A percentile compares a stretch with the other conserved stretches of the same genome.
phyloP scores from a whole-genome alignment of 2,329 filamentous ascomycete species.

The Sporothrix schenckii region DNA sequence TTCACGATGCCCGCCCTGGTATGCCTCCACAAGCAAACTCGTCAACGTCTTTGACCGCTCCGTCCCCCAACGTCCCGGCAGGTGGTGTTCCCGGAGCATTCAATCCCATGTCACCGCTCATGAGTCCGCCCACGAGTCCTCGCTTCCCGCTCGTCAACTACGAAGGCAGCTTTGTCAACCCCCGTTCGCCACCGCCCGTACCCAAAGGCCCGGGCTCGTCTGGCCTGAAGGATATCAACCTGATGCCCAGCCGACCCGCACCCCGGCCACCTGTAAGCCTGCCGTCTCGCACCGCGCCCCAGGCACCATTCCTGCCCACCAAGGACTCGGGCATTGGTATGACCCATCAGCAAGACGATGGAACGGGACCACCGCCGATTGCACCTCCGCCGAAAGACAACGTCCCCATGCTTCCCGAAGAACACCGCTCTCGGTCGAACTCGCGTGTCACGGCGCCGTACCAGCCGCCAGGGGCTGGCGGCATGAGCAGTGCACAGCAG shows the following conservation, averaged over 20 bases:
- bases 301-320: slow-evolving; percentile 55
- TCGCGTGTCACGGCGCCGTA: slow-evolving; percentile 63
- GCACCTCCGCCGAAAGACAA: slow-evolving; percentile 56
- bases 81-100: slow-evolving; percentile 56
- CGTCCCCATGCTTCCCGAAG: slow-evolving; percentile 65
- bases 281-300: slow-evolving; percentile 60
- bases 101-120: slow-evolving; percentile 63
- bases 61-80: slow-evolving; percentile 40
- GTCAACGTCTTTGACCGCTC: slow-evolving; percentile 50
- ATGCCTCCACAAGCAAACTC: slow-evolving; percentile 49
- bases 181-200: slow-evolving; percentile 86
- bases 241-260: slow-evolving; percentile 81
- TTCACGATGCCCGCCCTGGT: slow-evolving; percentile 76
- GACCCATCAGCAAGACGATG: slow-evolving; percentile 61
- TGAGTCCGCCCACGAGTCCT: slow-evolving; percentile 80
- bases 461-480: slow-evolving; percentile 41
- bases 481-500: slow-evolving; percentile 21
- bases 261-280: slow-evolving; percentile 78
- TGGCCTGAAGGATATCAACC: slow-evolving; percentile 58
- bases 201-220: slow-evolving; percentile 56
- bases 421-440: slow-evolving; percentile 69
- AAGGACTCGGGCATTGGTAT: slow-evolving; percentile 68
- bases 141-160: slow-evolving; percentile 82
- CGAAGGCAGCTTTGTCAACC: slow-evolving; percentile 96
- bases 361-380: slow-evolving; percentile 44